Conservation (phyloP, 208 protist species). For the Leishmania arabica region DNA sequence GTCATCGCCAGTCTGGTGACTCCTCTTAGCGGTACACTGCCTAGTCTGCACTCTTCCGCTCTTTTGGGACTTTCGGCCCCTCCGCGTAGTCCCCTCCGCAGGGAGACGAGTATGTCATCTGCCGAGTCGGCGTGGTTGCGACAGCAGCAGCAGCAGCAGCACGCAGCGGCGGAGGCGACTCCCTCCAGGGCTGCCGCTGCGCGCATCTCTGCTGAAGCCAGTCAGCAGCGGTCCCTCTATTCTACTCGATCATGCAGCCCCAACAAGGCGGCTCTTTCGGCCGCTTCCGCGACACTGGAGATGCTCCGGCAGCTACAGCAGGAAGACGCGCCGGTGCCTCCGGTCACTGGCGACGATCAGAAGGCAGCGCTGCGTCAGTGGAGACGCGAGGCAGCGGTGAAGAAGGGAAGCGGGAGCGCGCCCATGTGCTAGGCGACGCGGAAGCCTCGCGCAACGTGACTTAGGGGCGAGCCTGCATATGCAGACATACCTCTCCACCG, state of each 20-base stretch:
- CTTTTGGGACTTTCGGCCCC: not conserved
- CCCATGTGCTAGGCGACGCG: not conserved
- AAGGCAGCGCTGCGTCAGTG: slow-evolving; percentile 39
- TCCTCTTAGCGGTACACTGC: not conserved
- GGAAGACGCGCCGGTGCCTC: slow-evolving; percentile 14
- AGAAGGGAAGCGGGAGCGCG: slow-evolving; percentile 7
- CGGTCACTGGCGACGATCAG: slow-evolving; percentile 6
- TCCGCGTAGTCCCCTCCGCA: not conserved
- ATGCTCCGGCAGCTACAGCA: slow-evolving; percentile 25
- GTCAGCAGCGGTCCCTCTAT: not conserved
- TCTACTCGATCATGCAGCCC: not conserved
- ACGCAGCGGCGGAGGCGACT: not conserved
- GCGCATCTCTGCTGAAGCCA: not conserved
- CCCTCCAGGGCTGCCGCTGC: not conserved
- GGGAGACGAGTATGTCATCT: not conserved
- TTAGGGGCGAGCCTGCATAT: not conserved
- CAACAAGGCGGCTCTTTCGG: not conserved
- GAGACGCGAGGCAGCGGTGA: slow-evolving; percentile 31
- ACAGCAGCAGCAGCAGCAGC: slow-evolving; percentile 6
- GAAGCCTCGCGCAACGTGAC: not conserved
- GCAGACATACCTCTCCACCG: not conserved
- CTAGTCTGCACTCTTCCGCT: not conserved
- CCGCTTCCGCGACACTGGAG: slow-evolving; percentile 11
- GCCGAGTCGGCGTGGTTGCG: not conserved
- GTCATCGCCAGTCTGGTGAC: not conserved